Percentiles rank a stretch among this genome's conserved stretches.
Conservation (phyloP, 257 asterid genomes). For the Anisodus acutangulus region DNA sequence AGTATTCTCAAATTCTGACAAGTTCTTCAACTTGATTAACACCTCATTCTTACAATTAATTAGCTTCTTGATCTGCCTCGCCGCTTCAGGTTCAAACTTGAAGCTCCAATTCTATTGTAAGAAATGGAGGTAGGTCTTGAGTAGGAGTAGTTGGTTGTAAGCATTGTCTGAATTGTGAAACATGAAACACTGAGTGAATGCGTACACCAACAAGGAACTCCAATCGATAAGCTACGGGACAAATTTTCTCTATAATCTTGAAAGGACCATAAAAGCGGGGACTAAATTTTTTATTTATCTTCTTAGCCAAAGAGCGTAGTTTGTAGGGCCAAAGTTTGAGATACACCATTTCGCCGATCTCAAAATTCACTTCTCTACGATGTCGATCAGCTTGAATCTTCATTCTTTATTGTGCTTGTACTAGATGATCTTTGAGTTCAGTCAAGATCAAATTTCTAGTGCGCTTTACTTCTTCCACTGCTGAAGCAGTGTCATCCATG, state of each 20-base stretch:
- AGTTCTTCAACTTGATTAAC: background rate
- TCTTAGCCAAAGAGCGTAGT: background rate
- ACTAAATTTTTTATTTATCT: background rate
- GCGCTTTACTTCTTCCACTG: background rate
- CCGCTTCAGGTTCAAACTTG: background rate
- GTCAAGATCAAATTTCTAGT: background rate
- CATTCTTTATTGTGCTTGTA: background rate
- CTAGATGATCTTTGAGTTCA: background rate
- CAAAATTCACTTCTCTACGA: background rate
- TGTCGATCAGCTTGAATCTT: background rate
- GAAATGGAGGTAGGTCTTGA: slow-evolving; percentile 5
- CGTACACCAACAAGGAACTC: background rate
- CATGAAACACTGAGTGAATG: background rate
- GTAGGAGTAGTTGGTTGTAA: background rate
- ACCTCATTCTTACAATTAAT: background rate
- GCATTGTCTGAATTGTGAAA: background rate
- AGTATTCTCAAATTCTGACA: background rate
- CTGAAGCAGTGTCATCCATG: background rate
- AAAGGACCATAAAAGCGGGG: background rate
- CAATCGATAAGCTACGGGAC: background rate
- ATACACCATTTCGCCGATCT: background rate
- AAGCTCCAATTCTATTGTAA: background rate
- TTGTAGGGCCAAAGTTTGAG: background rate
- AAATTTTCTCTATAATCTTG: background rate
- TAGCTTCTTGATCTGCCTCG: background rate